phyloP scores from a whole-genome alignment of 2,329 filamentous ascomycete genomes.

The Penicillium carneum region DNA sequence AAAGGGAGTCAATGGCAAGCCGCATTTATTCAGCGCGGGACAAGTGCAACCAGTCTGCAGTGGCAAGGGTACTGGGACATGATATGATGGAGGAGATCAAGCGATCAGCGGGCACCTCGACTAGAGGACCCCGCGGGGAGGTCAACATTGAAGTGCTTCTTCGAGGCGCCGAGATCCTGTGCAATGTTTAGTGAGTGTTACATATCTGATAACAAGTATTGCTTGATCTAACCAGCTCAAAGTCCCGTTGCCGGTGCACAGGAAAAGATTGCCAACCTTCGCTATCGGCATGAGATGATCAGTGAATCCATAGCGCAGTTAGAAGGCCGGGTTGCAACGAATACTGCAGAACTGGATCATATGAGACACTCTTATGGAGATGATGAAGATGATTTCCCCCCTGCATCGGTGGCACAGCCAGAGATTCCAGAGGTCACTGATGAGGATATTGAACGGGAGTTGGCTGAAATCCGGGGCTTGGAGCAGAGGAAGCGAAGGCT shows the following conservation, averaged over 20 bases:
- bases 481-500: constrained; percentile 69
- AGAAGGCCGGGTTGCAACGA: constrained; percentile 78
- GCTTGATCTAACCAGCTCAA: constrained; percentile 24
- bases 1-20: constrained; percentile 54
- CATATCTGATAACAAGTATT: not conserved
- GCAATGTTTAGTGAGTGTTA: constrained; percentile 75
- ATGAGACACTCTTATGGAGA: constrained; percentile 69
- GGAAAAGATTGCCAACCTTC: constrained; percentile 76
- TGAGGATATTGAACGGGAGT: constrained; percentile 55
- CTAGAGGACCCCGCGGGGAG: constrained; percentile 66
- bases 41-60: constrained; percentile 76
- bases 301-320: constrained; percentile 78
- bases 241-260: constrained; percentile 77
- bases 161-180: constrained; percentile 86
- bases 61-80: constrained; percentile 85
- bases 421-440: constrained; percentile 47
- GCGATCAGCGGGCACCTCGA: constrained; percentile 63
- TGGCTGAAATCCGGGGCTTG: constrained; percentile 65
- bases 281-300: constrained; percentile 74
- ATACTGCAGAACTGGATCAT: constrained; percentile 73
- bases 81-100: constrained; percentile 84
- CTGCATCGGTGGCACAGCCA: constrained; percentile 44
- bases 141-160: constrained; percentile 87
- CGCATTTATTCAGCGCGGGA: constrained; percentile 60
- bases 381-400: constrained; percentile 62